Base-by-base conservation (phyloP, 768 basidiomycete genomes). In the Ramaria rubella region DNA sequence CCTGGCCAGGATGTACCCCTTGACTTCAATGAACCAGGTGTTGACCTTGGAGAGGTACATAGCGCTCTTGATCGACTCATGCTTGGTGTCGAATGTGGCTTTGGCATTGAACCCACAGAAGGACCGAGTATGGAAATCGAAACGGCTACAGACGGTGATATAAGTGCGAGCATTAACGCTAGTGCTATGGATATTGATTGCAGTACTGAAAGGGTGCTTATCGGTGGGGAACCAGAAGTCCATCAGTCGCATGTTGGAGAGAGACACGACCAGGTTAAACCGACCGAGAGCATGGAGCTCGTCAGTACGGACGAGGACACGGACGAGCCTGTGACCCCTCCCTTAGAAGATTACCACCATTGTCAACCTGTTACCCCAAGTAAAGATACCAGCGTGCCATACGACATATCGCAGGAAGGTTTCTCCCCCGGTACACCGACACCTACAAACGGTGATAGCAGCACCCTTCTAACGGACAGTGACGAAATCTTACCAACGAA, bases 1-100 rank as follows among this genome's bases (percentile, higher is more conserved):
- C n/a, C 46, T 26, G 26, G 27, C 15, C 38, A 30, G 36, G 73
- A 79, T 56, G 72, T 77, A 2, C 80, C 80, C 49, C 66, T 73
- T 64, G 75, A 62, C 40, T 53, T 57, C 17, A 50, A 48, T 40
- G 56, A 33, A 38, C 38, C 48, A 49, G 58, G 62, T 19, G 59
- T 66, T 1, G 65, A 69, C 43, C 56, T 72, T 15, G 68, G 65
- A 73, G 86, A 86, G 46, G 86, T 86, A 79, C 80, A 81, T 58
- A 85, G 82, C 59, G 86, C 86, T 5, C 73, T 88, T 29, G 86
- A 88, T 64, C 72, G 83, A 43, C 72, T 88, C 29, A 85, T 88
- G 60, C 33, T 60, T 43, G 62, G 53, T 24, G 49, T 48, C 21
- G 62, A 62, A 26, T 29, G 27, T 33, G 45, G 29, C 27, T 49